Percentiles rank a stretch among this genome's conserved stretches.
phyloP scores from a whole-genome alignment of 495 filamentous ascomycete genomes.

The Annulohypoxylon bovei region DNA sequence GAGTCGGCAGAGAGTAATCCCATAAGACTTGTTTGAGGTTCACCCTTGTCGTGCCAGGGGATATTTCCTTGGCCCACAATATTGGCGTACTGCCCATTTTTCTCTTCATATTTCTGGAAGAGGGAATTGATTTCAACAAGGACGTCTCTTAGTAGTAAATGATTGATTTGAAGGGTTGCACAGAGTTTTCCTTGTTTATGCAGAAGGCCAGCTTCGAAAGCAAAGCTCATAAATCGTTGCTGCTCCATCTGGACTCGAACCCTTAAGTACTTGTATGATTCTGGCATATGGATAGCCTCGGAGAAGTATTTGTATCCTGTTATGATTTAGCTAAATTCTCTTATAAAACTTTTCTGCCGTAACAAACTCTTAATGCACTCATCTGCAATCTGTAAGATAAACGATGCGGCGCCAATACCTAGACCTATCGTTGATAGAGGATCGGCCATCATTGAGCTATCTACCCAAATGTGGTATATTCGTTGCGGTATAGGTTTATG shows the following conservation, averaged over 20 bases:
- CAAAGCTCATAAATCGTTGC: background rate
- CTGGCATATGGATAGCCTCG: background rate
- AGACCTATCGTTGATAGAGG: background rate
- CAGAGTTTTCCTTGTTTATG: background rate
- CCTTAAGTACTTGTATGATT: background rate
- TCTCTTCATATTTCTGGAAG: conserved; percentile 7
- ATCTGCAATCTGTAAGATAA: background rate
- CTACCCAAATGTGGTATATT: background rate
- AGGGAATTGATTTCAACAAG: background rate
- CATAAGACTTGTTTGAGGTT: conserved; percentile 6
- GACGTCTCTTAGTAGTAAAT: background rate
- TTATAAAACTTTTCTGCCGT: too few species aligned
- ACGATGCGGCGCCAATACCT: background rate
- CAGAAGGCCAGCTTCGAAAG: background rate
- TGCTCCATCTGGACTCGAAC: background rate
- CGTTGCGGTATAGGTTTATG: background rate
- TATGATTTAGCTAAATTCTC: background rate
- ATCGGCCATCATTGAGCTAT: background rate
- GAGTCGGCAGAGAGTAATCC: background rate
- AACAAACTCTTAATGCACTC: background rate
- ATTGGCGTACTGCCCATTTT: background rate
- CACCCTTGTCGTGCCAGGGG: conserved; percentile 2
- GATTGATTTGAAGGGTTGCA: background rate
- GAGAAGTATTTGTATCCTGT: background rate
- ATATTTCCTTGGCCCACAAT: background rate